Base-by-base conservation (phyloP, 352 stramenopile species). In the Halophytophthora polymorphica region DNA sequence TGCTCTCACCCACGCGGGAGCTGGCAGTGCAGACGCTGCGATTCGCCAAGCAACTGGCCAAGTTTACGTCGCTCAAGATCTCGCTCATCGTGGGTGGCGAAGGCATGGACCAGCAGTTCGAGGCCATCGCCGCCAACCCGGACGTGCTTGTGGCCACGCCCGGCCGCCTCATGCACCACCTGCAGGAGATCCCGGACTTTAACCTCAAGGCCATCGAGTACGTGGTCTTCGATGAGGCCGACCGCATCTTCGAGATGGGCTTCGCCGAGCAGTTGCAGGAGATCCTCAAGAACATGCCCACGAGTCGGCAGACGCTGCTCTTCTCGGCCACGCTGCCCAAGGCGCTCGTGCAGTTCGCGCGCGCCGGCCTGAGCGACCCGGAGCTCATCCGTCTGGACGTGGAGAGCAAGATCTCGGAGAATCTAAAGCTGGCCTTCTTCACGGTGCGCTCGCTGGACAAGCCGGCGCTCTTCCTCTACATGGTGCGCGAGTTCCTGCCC, bases 171-270 rank as follows among this genome's bases (percentile, higher is more conserved):
- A 97, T 98, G 80, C 93, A 98, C 66, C 80, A 92, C 41, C 61
- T 98, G 51, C 81, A 97, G 61, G 87, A 98, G 66, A 96, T 98
- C 50, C 77, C 86, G 6, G 91, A 97, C 55, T 98, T 98, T 62
- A 93, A 90, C 47, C 71, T 98, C 34, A 92, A 94, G 51, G 58
- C 66, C 19, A 82, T 98, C 28, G 86, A 98, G 61, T 94, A 94
- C 51, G 81, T 94, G 5, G 93, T 99, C 0, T 98, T 99, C 62
- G 98, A 99, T 64, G 98, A 99, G 68, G 98, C 97, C 12, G 98
- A 99, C n/a, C n/a, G n/a, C n/a, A n/a, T n/a, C n/a, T n/a, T n/a
- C n/a, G n/a, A n/a, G n/a, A n/a, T n/a, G n/a, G n/a, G n/a, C n/a
- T n/a, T n/a, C n/a, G n/a, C n/a, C n/a, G n/a, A n/a, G n/a, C n/a